Evolutionary conservation across 176 grass and related monocot species (phyloP).

Genomic region (Oropetium thomaeum): DNA sequence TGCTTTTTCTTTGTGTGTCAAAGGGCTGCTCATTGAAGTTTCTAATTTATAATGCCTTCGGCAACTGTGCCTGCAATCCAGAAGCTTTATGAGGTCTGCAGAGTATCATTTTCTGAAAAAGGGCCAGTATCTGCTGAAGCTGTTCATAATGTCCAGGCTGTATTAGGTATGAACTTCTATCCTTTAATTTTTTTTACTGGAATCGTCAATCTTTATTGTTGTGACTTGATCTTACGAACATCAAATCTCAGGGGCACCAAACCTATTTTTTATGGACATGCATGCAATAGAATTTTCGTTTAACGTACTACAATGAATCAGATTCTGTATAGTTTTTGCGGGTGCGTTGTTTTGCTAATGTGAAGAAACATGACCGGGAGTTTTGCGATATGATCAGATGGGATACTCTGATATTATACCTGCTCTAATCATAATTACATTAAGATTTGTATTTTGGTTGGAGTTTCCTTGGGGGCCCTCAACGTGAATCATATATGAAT

Average conservation of each 20-base stretch:
- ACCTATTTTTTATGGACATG: background rate
- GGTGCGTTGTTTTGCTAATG: background rate
- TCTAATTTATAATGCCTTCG: constrained; percentile 37
- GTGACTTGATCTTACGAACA: background rate
- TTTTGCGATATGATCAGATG: background rate
- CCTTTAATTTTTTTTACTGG: too few relatives aligned
- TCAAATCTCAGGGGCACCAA: background rate
- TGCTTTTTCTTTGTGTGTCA: background rate
- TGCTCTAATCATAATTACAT: background rate
- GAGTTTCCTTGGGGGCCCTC: background rate
- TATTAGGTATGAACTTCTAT: constrained; percentile 39
- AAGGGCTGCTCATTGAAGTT: background rate
- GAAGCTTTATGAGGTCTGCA: constrained; percentile 65
- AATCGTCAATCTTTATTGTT: too few relatives aligned
- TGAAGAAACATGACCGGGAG: background rate
- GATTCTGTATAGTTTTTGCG: background rate
- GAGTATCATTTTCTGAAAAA: constrained; percentile 52
- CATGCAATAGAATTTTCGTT: background rate
- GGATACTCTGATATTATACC: background rate
- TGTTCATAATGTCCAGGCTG: constrained; percentile 41
- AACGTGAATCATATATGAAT: background rate
- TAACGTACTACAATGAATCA: background rate
- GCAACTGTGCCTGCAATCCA: constrained; percentile 48
- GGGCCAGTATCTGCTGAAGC: constrained; percentile 50
- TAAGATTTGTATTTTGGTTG: background rate